Evolutionary conservation across 2,329 filamentous ascomycete genomes (phyloP).

Genomic region (Diaporthe nobilis): DNA sequence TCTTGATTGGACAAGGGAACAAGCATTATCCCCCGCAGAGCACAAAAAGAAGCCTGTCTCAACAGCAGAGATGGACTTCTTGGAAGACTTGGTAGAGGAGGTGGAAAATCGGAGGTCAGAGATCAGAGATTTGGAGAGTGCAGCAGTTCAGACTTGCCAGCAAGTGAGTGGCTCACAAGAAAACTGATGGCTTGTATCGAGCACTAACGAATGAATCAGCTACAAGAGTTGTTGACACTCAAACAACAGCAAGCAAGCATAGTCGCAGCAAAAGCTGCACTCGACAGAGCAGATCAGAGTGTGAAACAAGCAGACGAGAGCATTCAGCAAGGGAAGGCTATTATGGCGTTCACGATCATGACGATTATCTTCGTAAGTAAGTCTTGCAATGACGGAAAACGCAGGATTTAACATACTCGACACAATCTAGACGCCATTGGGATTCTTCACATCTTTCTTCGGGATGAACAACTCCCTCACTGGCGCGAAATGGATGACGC

Average conservation of each 20-base stretch:
- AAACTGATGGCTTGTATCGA: too few relatives aligned
- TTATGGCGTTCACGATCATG: slow-evolving; percentile 36
- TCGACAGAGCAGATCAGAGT: not conserved
- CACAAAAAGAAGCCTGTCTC: too few relatives aligned
- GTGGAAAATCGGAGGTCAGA: slow-evolving; percentile 21
- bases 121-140: slow-evolving; percentile 24
- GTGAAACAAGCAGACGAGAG: too few relatives aligned
- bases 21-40: too few relatives aligned
- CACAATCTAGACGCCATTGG: not conserved
- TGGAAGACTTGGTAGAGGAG: slow-evolving; percentile 32
- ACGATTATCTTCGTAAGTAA: slow-evolving; percentile 49
- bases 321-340: slow-evolving; percentile 28
- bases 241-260: slow-evolving; percentile 39
- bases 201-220: too few relatives aligned
- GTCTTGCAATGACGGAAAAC: rapidly evolving
- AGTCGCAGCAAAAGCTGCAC: slow-evolving; percentile 4
- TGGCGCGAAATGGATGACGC: slow-evolving; percentile 19
- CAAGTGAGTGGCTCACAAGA: slow-evolving; percentile 30
- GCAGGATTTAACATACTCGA: not conserved
- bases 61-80: too few relatives aligned
- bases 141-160: slow-evolving; percentile 13
- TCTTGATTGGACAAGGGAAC: too few relatives aligned
- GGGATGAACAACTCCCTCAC: slow-evolving; percentile 37
- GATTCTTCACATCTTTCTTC: slow-evolving; percentile 40
- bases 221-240: slow-evolving; percentile 32